Evolutionary conservation across 2,329 filamentous ascomycete genomes (phyloP).

Genomic region (Chrysoporthe cubensis): DNA sequence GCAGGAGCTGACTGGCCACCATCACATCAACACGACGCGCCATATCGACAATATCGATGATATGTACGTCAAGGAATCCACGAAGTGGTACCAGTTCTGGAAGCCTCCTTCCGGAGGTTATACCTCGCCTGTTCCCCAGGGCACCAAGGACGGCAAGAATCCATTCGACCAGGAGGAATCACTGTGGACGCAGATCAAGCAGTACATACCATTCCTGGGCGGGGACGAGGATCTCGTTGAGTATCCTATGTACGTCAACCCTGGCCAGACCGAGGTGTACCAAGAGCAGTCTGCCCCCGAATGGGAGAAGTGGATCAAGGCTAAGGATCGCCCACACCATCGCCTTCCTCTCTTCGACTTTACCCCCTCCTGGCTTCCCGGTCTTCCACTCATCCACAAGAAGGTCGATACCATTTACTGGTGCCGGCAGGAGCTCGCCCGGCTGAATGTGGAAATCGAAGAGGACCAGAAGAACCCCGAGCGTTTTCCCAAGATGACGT

Average conservation of each 20-base stretch:
- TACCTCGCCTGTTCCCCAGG: slow-evolving; percentile 64
- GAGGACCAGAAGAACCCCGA: slow-evolving; percentile 85
- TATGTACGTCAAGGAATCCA: slow-evolving; percentile 50
- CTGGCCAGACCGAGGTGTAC: slow-evolving; percentile 62
- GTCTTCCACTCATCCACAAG: slow-evolving; percentile 77
- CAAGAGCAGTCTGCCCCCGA: slow-evolving; percentile 60
- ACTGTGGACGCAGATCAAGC: slow-evolving; percentile 55
- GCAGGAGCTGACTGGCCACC: slow-evolving; percentile 39
- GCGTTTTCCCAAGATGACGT: slow-evolving; percentile 89
- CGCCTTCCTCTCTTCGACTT: slow-evolving; percentile 66
- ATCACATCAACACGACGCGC: slow-evolving; percentile 56
- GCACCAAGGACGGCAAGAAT: slow-evolving; percentile 49
- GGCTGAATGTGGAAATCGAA: slow-evolving; percentile 90
- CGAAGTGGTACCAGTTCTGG: slow-evolving; percentile 67
- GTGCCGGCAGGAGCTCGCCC: slow-evolving; percentile 83
- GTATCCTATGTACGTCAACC: slow-evolving; percentile 68
- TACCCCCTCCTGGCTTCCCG: slow-evolving; percentile 70
- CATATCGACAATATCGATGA: slow-evolving; percentile 53
- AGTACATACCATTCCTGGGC: slow-evolving; percentile 54
- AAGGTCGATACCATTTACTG: slow-evolving; percentile 96
- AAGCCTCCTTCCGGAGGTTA: slow-evolving; percentile 65
- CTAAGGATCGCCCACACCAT: slow-evolving; percentile 84
- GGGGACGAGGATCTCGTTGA: slow-evolving; percentile 47
- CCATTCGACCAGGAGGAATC: slow-evolving; percentile 46
- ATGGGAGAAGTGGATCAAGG: slow-evolving; percentile 83